Base-by-base conservation (phyloP, 495 filamentous ascomycete genomes). In the Pseudoneurospora amorphoporcata region DNA sequence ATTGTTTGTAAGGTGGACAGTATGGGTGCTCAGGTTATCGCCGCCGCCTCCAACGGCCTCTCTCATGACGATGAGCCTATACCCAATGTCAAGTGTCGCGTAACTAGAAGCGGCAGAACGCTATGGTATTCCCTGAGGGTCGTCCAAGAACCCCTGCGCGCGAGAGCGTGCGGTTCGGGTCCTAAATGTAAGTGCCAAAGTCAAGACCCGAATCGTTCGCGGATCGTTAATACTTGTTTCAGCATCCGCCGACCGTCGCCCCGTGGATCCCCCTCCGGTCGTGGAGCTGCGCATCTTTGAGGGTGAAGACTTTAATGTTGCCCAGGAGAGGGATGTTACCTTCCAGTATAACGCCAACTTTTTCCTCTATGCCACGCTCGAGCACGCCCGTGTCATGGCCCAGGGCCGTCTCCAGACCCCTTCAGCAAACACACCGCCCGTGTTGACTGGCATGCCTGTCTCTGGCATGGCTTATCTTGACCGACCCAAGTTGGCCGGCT, bases 391-490 rank as follows among this genome's bases (percentile, higher is more conserved):
- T 12, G 87, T 89, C 19, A 94, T 98, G 76, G 93, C 94, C 3
- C 92, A 95, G 72, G 91, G 91, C 39, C 91, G 94, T 61, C 87
- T 92, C 53, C 85, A 87, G 70, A 86, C 88, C 32, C 86, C 88
- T 4, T 82, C 90, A 35, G 83, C 86, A 17, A 90, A 90, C 38
- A 88, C 88, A 43, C 90, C 91, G 35, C 92, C 94, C 1, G 94
- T 98, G 43, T 86, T 99, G 74, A 99, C 96, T 1, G 95, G 95
- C 76, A 94, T 96, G 75, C 94, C 94, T 2, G 95, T 98, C 8
- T 97, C 96, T 47, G 96, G 95, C 47, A 96, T 98, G 86, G 94
- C 95, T 29, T 98, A 98, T 79, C 86, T 99, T 37, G 95, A 99
- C 77, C 93, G 96, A 38, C 95, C 95, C 1, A 85, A 84, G 29